Conservation (phyloP, 768 basidiomycete genomes). For the Suillus placidus region DNA sequence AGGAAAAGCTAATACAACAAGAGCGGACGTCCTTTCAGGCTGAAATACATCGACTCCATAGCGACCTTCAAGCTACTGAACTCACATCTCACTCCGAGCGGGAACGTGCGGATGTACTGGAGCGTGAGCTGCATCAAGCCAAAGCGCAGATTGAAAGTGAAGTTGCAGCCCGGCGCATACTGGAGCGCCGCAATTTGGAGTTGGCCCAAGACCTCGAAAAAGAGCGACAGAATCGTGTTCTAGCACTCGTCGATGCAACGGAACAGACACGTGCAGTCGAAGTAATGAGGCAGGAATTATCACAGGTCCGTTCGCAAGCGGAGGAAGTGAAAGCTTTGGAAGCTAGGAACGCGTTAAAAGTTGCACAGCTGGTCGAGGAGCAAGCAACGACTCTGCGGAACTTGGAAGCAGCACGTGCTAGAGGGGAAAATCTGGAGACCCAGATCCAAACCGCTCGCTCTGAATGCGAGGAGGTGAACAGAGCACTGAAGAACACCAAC, state of each 20-base stretch:
- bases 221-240: constrained; percentile 54
- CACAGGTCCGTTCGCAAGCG: constrained; percentile 60
- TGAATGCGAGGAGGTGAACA: constrained; percentile 69
- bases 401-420: constrained; percentile 72
- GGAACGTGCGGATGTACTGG: constrained; percentile 56
- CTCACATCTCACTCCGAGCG: constrained; percentile 45
- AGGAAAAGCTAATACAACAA: constrained; percentile 61
- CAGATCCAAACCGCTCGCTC: constrained; percentile 71
- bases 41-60: constrained; percentile 58
- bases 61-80: constrained; percentile 44
- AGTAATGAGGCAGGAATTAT: constrained; percentile 61
- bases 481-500: constrained; percentile 66
- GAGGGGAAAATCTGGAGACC: constrained; percentile 74
- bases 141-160: constrained; percentile 69
- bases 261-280: constrained; percentile 66
- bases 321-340: constrained; percentile 73
- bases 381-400: constrained; percentile 71
- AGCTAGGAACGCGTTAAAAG: constrained; percentile 60
- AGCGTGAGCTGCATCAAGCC: constrained; percentile 65
- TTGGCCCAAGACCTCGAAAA: constrained; percentile 56
- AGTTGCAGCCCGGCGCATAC: constrained; percentile 55
- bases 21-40: constrained; percentile 56
- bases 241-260: constrained; percentile 68
- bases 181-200: constrained; percentile 67
- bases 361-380: constrained; percentile 70